Percentiles rank a stretch among this genome's conserved stretches.
phyloP scores from a whole-genome alignment of 495 filamentous ascomycete species.

The Lasiosphaeria hispida region DNA sequence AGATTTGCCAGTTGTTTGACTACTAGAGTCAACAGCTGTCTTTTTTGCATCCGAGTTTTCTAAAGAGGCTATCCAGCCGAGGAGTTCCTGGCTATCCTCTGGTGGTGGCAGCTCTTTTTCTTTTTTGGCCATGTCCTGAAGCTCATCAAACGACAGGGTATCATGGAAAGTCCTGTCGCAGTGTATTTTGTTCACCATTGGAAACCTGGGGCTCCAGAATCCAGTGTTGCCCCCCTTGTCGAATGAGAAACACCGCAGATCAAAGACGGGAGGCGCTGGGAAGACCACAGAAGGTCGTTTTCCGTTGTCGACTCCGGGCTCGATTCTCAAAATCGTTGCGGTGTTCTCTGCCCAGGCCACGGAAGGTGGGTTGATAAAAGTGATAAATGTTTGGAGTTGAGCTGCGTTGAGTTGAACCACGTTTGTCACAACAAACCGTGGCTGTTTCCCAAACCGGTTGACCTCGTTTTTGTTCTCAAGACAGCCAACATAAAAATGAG shows the following conservation, averaged over 20 bases:
- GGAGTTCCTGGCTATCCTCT: conserved; percentile 50
- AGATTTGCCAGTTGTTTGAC: neutral
- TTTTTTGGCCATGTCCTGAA: conserved; percentile 43
- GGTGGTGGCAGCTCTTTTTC: conserved; percentile 31
- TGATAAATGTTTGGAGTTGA: conserved; percentile 33
- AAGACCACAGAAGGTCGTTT: conserved; percentile 40
- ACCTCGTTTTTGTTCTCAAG: conserved; percentile 70
- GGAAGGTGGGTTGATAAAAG: conserved; percentile 33
- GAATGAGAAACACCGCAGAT: conserved; percentile 49
- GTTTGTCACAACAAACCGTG: conserved; percentile 63
- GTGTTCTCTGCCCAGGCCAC: conserved; percentile 31
- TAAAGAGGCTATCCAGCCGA: conserved; percentile 54
- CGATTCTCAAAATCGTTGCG: conserved; percentile 29
- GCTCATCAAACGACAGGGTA: conserved; percentile 40
- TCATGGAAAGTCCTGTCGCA: conserved; percentile 45
- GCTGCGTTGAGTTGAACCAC: conserved; percentile 42
- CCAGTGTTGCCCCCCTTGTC: conserved; percentile 41
- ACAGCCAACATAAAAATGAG: conserved; percentile 72
- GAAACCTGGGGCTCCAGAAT: conserved; percentile 48
- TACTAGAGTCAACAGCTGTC: conserved; percentile 26
- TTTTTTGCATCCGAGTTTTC: conserved; percentile 43
- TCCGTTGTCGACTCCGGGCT: conserved; percentile 32
- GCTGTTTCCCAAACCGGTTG: conserved; percentile 47
- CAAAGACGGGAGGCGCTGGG: conserved; percentile 40
- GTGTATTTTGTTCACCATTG: conserved; percentile 46